Base-by-base conservation (phyloP, 805 yeast genomes). In the Suhomyces sp. region DNA sequence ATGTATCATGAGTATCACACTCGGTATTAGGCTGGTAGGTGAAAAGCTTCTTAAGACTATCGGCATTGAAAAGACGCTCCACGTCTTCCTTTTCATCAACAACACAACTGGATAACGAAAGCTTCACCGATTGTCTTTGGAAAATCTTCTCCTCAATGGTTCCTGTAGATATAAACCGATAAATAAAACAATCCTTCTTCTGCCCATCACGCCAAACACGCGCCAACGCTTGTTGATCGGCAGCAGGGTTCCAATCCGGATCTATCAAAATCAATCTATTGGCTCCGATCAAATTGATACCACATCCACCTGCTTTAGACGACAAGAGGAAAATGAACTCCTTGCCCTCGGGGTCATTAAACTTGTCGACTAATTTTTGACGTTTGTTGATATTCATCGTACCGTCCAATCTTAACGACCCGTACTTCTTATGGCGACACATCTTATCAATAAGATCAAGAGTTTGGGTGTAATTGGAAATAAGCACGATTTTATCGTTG, bases 141-240 rank as follows among this genome's bases (percentile, higher is more conserved):
- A 85, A 88, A 21, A 93, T 93, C 60, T 93, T 93, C 52, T 91
- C 98, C 53, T 91, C 98, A 35, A 91, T 93, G 2, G 96, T 79
- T 9, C 98, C 98, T 0, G 98, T 88, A 5, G 95, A 76, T 38
- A 91, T 90, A 48, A 93, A 90, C 47, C 98, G 71, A 59, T 93
- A 93, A 25, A 91, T 93, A 52, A 83, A 91, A 65, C 98, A 93
- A 58, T 86, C 95, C 60, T 91, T 93, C 70, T 86, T 91, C 55
- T 91, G 98, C 0, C 98, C 98, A 63, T 93, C 98, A 71, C 98
- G 80, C 98, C 98, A 93, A 4, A 93, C 96, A 59, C 98, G 76
- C 0, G 98, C 98, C 43, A 93, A 69, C 0, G 98, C 98, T 62
- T 91, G 98, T 57, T 93, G 98, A 55, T 91, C 98, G 1, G 96